Conservation (phyloP, 2,329 filamentous ascomycete genomes). For the Sporothrix dimorphospora region DNA sequence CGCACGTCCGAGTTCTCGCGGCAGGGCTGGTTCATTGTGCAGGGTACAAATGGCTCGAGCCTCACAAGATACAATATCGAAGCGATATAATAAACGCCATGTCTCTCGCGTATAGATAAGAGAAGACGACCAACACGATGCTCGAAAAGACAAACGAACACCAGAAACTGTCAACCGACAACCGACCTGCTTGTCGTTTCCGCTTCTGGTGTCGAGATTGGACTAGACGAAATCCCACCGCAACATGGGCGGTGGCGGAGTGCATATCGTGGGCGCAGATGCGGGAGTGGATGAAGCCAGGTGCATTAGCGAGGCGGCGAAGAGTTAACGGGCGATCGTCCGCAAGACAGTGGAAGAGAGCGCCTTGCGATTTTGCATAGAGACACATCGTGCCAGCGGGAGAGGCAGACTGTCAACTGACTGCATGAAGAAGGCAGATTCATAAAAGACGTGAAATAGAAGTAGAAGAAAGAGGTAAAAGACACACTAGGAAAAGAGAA, state of each 20-base stretch:
- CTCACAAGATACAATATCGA: neutral
- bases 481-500: neutral
- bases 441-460: neutral
- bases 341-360: neutral
- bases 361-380: neutral
- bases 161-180: neutral
- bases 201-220: neutral
- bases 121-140: no score
- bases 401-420: neutral
- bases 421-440: neutral
- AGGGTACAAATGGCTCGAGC: neutral
- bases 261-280: neutral
- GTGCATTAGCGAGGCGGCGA: neutral
- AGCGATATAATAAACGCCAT: no score
- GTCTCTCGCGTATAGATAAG: no score
- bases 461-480: no score
- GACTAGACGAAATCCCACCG: neutral
- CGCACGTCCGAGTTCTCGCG: neutral
- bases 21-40: neutral
- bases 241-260: slow-evolving; percentile 1
- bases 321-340: no score
- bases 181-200: neutral
- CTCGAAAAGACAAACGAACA: neutral
- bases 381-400: neutral
- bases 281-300: neutral